These are phyloP conservation scores for Triticum aestivum DNA, from an alignment of 176 grass and related monocot species.

Conservation along the genomic window IWGSC_CS_RefSeq_v2.1 NC_057810.1:718949875-718950374, in stretches of 20 bases:
- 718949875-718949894: conserved; percentile 97
- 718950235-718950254: neutral
- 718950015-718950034: neutral
- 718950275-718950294: neutral
- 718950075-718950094: conserved; percentile 5
- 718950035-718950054: conserved; percentile 13
- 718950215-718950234: neutral
- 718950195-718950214: conserved; percentile 11
- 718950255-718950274: neutral
- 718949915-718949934: neutral
- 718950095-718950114: neutral
- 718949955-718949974: neutral
- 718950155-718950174: neutral
- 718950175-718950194: neutral
- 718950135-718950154: neutral
- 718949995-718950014: neutral
- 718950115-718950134: conserved; percentile 6
- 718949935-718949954: conserved; percentile 5
- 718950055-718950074: conserved; percentile 12
- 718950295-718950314: conserved; percentile 8
- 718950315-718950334: conserved; percentile 53
- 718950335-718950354: conserved; percentile 81
- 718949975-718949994: neutral
- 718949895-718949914: conserved; percentile 30
- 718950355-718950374: conserved; percentile 94